A percentile compares a stretch with the other conserved stretches of the same genome.
Conservation (phyloP, 116 monocot genomes). For the Posidonia oceanica region DNA sequence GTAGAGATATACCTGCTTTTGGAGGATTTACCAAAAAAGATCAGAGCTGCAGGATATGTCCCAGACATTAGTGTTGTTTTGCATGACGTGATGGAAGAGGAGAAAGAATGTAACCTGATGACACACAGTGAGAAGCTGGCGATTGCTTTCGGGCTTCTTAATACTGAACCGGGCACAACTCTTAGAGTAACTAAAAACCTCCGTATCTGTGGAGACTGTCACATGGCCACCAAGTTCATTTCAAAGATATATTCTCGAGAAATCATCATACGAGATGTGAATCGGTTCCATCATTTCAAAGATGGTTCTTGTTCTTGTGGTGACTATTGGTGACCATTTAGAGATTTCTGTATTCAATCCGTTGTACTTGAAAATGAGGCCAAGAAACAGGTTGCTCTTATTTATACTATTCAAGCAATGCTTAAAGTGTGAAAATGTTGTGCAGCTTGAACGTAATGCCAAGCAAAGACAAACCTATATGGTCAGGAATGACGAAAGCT, state of each 20-base stretch:
- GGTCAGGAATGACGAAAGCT: too few species aligned
- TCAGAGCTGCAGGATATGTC: conserved; percentile 31
- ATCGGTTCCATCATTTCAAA: conserved; percentile 52
- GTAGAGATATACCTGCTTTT: conserved; percentile 32
- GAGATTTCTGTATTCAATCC: too few species aligned
- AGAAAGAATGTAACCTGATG: conserved; percentile 43
- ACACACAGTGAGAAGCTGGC: conserved; percentile 57
- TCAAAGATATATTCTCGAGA: conserved; percentile 34
- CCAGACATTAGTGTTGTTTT: conserved; percentile 36
- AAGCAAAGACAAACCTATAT: too few species aligned
- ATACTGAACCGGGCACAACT: conserved; percentile 16
- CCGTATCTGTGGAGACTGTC: conserved; percentile 53
- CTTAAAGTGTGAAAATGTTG: too few species aligned
- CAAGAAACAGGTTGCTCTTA: too few species aligned
- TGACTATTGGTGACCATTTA: conserved; percentile 41
- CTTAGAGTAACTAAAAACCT: conserved; percentile 59
- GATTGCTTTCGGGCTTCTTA: conserved; percentile 47
- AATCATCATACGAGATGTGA: conserved; percentile 50
- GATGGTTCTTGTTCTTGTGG: conserved; percentile 44
- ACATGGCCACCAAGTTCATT: conserved; percentile 31
- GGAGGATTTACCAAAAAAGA: conserved; percentile 35
- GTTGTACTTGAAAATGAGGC: too few species aligned
- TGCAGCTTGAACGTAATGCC: too few species aligned
- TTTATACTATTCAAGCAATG: too few species aligned
- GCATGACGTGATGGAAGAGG: conserved; percentile 56